A percentile compares a stretch with the other conserved stretches of the same genome.
Conservation (phyloP, 1,284 basidiomycete species). For the Fereydounia khargensis region DNA sequence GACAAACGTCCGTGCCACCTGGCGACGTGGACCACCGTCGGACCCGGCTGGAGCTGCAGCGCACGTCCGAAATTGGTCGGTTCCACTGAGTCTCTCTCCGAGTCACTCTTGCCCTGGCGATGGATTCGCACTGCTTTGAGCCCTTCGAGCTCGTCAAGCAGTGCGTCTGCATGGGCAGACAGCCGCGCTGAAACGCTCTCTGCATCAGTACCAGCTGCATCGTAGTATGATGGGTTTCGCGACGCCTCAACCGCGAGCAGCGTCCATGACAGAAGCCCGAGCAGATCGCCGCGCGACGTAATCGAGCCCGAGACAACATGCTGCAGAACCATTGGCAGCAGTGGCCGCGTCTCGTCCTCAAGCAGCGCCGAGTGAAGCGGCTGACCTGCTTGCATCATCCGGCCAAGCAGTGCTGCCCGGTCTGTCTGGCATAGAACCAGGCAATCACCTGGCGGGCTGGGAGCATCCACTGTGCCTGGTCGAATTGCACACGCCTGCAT, state of each 20-base stretch:
- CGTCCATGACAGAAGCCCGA: slow-evolving; percentile 80
- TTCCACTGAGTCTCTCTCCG: not conserved
- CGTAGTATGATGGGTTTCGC: slow-evolving; percentile 86
- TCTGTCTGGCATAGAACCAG: slow-evolving; percentile 82
- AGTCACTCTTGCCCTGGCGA: not conserved
- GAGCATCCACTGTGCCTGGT: slow-evolving; percentile 60
- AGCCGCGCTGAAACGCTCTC: slow-evolving; percentile 19
- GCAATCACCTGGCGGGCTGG: slow-evolving; percentile 60
- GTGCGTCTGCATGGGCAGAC: slow-evolving; percentile 10
- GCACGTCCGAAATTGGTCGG: slow-evolving; percentile 23
- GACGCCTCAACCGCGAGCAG: slow-evolving; percentile 72
- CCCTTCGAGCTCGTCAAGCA: slow-evolving; percentile 12
- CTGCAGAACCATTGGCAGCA: slow-evolving; percentile 29
- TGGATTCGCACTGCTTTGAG: slow-evolving; percentile 13
- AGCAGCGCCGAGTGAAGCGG: slow-evolving; percentile 80
- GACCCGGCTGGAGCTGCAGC: slow-evolving; percentile 21
- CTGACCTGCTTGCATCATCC: slow-evolving; percentile 80
- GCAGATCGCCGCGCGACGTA: slow-evolving; percentile 63
- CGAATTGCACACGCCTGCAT: slow-evolving; percentile 86
- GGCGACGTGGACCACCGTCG: slow-evolving; percentile 23
- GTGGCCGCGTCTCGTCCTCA: slow-evolving; percentile 58
- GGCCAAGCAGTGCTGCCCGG: slow-evolving; percentile 72
- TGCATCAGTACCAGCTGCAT: slow-evolving; percentile 55
- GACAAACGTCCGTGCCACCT: slow-evolving; percentile 13
- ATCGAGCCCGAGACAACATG: slow-evolving; percentile 17